These are phyloP conservation scores for Saccharum spontaneum DNA, from an alignment of 176 grass and related monocot species.

Conservation along the genomic window DNA sequence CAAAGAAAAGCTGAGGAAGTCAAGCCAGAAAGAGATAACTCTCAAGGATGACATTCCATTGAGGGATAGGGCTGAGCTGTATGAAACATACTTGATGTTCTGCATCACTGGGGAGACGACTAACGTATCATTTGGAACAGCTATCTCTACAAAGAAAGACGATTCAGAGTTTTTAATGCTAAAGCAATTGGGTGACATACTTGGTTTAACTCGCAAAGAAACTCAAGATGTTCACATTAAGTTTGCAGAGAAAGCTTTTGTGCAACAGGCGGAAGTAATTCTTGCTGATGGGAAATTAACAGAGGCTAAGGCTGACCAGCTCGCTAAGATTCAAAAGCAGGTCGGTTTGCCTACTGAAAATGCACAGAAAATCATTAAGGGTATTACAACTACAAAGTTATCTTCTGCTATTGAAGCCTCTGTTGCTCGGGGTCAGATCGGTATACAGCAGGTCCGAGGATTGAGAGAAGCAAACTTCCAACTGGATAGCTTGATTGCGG, in stretches of 20 bases:
- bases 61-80: constrained; percentile 81
- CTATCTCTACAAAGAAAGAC: constrained; percentile 63
- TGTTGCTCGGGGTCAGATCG: constrained; percentile 79
- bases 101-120: constrained; percentile 87
- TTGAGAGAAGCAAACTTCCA: constrained; percentile 78
- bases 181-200: constrained; percentile 81
- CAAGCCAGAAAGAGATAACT: constrained; percentile 91
- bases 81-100: constrained; percentile 80
- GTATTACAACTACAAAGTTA: constrained; percentile 86
- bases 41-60: constrained; percentile 84
- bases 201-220: constrained; percentile 82
- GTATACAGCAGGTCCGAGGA: constrained; percentile 74
- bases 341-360: constrained; percentile 83
- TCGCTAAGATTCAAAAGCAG: constrained; percentile 84
- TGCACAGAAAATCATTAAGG: constrained; percentile 95
- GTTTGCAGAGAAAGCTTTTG: constrained; percentile 89
- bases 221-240: constrained; percentile 74
- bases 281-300: constrained; percentile 94
- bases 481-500: constrained; percentile 71
- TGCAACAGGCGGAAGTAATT: constrained; percentile 94
- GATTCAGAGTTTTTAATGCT: constrained; percentile 79
- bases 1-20: constrained; percentile 56
- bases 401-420: constrained; percentile 79
- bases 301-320: constrained; percentile 83
- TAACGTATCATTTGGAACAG: constrained; percentile 69